A percentile compares a stretch with the other conserved stretches of the same genome.
phyloP scores from a whole-genome alignment of 2,329 filamentous ascomycete species.

The Stagonosporopsis vannaccii region DNA sequence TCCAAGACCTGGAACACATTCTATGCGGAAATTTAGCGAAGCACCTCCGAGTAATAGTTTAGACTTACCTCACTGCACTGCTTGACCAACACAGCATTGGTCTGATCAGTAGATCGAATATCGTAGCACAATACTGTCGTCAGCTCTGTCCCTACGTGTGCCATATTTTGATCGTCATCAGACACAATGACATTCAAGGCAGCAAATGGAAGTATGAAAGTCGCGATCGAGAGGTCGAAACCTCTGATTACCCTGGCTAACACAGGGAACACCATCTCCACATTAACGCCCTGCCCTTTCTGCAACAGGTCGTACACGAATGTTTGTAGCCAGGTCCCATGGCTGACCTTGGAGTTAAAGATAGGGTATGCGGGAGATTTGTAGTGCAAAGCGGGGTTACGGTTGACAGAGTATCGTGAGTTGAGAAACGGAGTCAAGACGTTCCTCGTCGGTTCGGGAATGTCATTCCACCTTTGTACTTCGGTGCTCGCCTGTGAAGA shows the following conservation, averaged over 20 bases:
- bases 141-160: conserved; percentile 75
- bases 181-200: conserved; percentile 83
- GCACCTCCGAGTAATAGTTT: neutral
- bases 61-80: conserved; percentile 81
- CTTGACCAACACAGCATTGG: conserved; percentile 77
- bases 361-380: conserved; percentile 70
- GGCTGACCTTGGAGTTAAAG: conserved; percentile 71
- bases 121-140: conserved; percentile 74
- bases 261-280: conserved; percentile 79
- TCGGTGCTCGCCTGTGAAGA: conserved; percentile 65
- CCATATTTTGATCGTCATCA: conserved; percentile 68
- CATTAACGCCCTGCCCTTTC: conserved; percentile 76
- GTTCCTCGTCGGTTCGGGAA: conserved; percentile 80
- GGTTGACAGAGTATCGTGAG: conserved; percentile 77
- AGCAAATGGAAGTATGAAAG: conserved; percentile 88
- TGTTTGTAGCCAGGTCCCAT: conserved; percentile 80
- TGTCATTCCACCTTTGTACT: conserved; percentile 76
- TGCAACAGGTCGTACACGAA: conserved; percentile 84
- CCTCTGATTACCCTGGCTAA: conserved; percentile 82
- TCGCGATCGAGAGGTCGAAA: conserved; percentile 84
- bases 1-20: conserved; percentile 90
- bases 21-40: conserved; percentile 55
- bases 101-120: conserved; percentile 60
- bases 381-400: conserved; percentile 39
- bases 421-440: conserved; percentile 87